Evolutionary conservation across 139 green algal species (phyloP), one percentile per base, ranked within the genome.

Genomic region (Coelastrella sp.): DNA sequence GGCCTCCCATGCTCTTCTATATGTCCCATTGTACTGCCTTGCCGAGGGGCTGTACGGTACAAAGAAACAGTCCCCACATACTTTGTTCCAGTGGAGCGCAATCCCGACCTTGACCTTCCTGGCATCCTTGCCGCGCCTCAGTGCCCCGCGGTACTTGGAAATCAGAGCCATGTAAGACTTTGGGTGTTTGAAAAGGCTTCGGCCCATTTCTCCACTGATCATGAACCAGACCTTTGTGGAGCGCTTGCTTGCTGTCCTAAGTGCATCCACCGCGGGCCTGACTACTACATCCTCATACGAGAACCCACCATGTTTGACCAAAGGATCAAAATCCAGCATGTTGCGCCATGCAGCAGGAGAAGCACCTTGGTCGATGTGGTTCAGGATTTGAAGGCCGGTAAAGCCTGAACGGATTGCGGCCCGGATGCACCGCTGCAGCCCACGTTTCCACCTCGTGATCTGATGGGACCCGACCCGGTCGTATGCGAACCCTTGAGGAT

Each of bases 21-120:
- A 91, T n/a, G 66, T 88, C 10, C 64, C 65, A 71, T 91, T 91
- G 87, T 91, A 91, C 54, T 56, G 56, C 64, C 66, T 11, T 13
- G 79, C 76, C 5, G 20, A 83, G 5, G 6, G 8, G 2, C n/a
- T 32, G 57, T 88, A 56, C 0, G 87, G 87, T 57, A 87, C 74
- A 66, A 56, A 58, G 79, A 91, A 91, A 79, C 87, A 91, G 79
- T 88, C 57, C 17, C 87, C 87, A 58, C 87, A 91, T n/a, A 91
- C 87, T 68, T 91, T 91, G 87, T 91, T 88, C 87, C 87, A 91
- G 87, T 91, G 87, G 65, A 91, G 79, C 11, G 87, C 87, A 20
- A 91, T 7, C 16, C 87, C 87, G 4, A 91, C 47, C 77, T 84
- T 83, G 5, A 84, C 23, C 22, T 84, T 59, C 14, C n/a, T 58